Base-by-base conservation (phyloP, 768 basidiomycete species). In the Daedaleopsis nitida region DNA sequence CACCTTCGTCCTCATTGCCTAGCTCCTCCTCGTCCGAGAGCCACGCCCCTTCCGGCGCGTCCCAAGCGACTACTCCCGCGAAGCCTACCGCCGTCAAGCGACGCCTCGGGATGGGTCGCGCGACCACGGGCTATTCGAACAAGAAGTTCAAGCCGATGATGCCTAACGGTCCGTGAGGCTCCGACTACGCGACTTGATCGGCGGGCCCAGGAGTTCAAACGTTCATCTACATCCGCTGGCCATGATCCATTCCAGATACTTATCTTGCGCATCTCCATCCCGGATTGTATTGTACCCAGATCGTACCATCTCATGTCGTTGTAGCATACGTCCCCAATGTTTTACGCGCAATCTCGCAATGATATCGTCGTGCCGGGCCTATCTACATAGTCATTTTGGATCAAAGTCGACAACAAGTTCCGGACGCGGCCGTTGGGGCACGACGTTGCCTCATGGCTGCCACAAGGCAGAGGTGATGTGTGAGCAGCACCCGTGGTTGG, bases 101-200 rank as follows among this genome's bases (percentile, higher is more conserved):
- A 59, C 77, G 86, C 47, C 73, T 88, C 55, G 88, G 88, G 0
- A 87, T 88, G 86, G 85, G 85, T 17, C 76, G 83, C 65, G 70
- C 72, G 5, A 72, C 71, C 8, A 72, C 64, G 24, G 82, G 83
- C 4, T 88, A 88, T 68, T 66, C 82, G 23, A 89, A 88, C 71
- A 89, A 88, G 73, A 88, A 86, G 73, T 88, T 88, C 78, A 88
- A 87, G 72, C 70, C 76, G n/a, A 86, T 59, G 49, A 34, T 14
- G n/a, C 82, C 61, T 9, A 52, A 52, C 45, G 39, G 35, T 51
- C 32, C 50, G 34, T 52, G 32, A 55, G 38, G 27, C 4, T 32
- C 27, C 27, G 27, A 7, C 7, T 7, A 32, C 27, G n/a, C n/a
- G n/a, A n/a, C n/a, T n/a, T n/a, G n/a, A n/a, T 32, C 27, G 7